These are phyloP conservation scores for Fusarium sp. DNA, from an alignment of 2,329 filamentous ascomycete species.

Conservation along the genomic window DNA sequence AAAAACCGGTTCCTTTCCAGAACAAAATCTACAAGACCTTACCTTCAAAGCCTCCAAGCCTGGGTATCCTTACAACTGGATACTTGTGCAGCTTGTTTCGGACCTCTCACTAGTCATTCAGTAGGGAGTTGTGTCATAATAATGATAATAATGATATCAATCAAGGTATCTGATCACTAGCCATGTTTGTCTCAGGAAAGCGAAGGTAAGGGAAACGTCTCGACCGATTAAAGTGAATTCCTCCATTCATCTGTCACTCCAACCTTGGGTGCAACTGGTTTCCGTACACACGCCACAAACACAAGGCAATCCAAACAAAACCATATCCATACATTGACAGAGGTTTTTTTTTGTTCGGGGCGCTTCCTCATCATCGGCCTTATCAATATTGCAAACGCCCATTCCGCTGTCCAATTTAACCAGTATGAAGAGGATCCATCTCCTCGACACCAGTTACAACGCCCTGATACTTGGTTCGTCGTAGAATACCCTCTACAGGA, in stretches of 20 bases:
- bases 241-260: conserved; percentile 32
- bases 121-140: conserved; percentile 12
- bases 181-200: conserved; percentile 50
- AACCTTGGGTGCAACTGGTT: conserved; percentile 26
- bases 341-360: conserved; percentile 10
- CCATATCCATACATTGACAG: conserved; percentile 3
- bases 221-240: conserved; percentile 43
- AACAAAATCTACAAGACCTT: neutral
- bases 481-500: conserved; percentile 93
- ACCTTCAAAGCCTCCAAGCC: neutral
- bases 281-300: conserved; percentile 18
- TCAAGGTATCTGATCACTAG: conserved; percentile 53
- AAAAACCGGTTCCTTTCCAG: neutral
- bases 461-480: conserved; percentile 74
- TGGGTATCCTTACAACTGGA: neutral
- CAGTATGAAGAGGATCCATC: conserved; percentile 71
- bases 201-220: conserved; percentile 48
- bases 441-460: conserved; percentile 72
- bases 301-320: conserved; percentile 27
- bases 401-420: conserved; percentile 31
- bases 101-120: conserved; percentile 9
- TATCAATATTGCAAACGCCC: neutral
- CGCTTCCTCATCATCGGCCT: neutral
- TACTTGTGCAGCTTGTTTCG: neutral
- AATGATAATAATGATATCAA: conserved; percentile 35